Evolutionary conservation across 192 early-diverging fungal species (phyloP).

Genomic region (Dissophora globulifera): DNA sequence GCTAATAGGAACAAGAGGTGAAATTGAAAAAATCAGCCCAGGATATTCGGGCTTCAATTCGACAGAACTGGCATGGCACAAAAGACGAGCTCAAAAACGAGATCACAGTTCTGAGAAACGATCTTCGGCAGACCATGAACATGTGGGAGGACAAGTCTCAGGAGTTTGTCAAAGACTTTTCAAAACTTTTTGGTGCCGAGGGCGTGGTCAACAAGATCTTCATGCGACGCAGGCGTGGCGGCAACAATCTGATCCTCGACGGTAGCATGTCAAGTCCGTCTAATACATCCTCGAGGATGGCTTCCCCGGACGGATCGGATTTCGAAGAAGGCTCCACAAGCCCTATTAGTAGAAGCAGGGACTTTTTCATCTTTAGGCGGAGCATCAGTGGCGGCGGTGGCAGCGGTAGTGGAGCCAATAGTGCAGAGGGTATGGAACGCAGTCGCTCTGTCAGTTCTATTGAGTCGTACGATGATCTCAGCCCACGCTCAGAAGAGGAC

Average conservation of each 20-base stretch:
- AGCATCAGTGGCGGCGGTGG: constrained; percentile 14
- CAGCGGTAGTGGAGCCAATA: constrained; percentile 11
- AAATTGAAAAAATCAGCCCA: constrained; percentile 80
- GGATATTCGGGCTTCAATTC: constrained; percentile 74
- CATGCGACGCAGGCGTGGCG: constrained; percentile 31
- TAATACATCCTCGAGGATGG: constrained; percentile 27
- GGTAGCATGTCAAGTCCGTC: constrained; percentile 32
- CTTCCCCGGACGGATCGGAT: constrained; percentile 35
- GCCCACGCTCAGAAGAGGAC: constrained; percentile 12
- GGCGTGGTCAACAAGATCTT: constrained; percentile 64
- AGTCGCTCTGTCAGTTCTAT: constrained; percentile 31
- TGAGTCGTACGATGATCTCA: constrained; percentile 31
- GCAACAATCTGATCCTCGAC: constrained; percentile 38
- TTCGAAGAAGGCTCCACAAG: constrained; percentile 25
- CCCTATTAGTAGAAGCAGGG: constrained; percentile 18
- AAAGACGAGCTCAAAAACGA: constrained; percentile 71
- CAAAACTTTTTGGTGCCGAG: constrained; percentile 69
- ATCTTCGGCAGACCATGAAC: constrained; percentile 68
- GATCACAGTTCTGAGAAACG: constrained; percentile 70
- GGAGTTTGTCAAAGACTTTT: constrained; percentile 75
- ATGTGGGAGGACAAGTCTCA: constrained; percentile 82
- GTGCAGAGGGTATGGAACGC: constrained; percentile 26
- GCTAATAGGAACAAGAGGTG: constrained; percentile 72
- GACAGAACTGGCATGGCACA: constrained; percentile 73
- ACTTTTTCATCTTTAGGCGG: constrained; percentile 31